Base-by-base conservation (phyloP, 2,329 filamentous ascomycete genomes). In the Herpotrichia juniperi region DNA sequence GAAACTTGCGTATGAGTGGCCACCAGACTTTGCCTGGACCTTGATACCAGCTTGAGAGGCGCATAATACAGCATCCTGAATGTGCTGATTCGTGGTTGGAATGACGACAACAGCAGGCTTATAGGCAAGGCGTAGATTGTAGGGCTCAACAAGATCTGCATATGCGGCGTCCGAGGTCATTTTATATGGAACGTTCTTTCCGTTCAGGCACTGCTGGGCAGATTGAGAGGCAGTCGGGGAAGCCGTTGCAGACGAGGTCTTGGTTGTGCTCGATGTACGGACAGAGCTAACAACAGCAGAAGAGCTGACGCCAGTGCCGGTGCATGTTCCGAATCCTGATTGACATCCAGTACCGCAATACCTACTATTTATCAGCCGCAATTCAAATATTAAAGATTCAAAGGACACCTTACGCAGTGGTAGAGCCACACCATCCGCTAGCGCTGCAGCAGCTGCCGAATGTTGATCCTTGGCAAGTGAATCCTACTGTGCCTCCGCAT, bases 11-110 rank as follows among this genome's bases (percentile, higher is more conserved):
- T 86, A 89, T 0, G 84, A 87, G 61, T 88, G 86, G 0, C 86
- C 86, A 3, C 86, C 86, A 1, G 83, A 85, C 57, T 79, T 83
- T 17, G 86, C 81, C 62, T 87, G 84, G 0, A 88, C 83, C 57
- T 82, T 81, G 46, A 83, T 68, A 7, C 73, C 73, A 51, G 76
- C 74, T 21, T 78, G 55, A 2, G 66, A 74, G 3, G 85, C 86
- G 62, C 85, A 88, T 44, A 81, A 78, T 34, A 88, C 78, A 14
- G 84, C 81, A 19, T 73, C 79, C 1, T 83, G 78, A 2, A 88
- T 80, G 48, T 87, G 82, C 19, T 80, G 68, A 11, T 79, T 74
- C 0, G 73, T 82, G 4, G 74, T 70, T 0, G 85, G 85, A 9
- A 83, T 75, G 3, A 85, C 78, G 16, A 88, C 82, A 10, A 83